A percentile compares a stretch with the other conserved stretches of the same genome.
Conservation (phyloP, 129 eudicot species). For the Chrysanthemum makinoi region DNA sequence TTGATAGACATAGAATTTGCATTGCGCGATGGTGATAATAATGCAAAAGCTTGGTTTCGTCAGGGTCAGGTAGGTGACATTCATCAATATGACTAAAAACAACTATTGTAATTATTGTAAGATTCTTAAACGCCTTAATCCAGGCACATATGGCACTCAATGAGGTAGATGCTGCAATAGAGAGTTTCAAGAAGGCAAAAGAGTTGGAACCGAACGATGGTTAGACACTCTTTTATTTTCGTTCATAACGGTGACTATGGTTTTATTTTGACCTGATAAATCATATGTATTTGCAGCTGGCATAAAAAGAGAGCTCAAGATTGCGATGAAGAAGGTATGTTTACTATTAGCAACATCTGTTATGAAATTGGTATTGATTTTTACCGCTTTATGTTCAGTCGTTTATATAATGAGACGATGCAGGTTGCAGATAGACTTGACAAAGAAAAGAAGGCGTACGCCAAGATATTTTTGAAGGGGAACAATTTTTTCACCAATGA, state of each 20-base stretch:
- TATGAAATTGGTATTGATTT: not conserved
- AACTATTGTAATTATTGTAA: not conserved
- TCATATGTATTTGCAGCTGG: constrained; percentile 50
- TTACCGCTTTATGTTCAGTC: too few species aligned
- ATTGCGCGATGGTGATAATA: constrained; percentile 75
- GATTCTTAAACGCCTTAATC: not conserved
- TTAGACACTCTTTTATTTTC: constrained; percentile 26
- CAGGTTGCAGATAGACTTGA: constrained; percentile 64
- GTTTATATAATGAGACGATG: not conserved
- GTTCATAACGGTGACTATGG: not conserved
- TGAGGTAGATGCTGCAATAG: constrained; percentile 86
- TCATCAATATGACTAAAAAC: constrained; percentile 9
- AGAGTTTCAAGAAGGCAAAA: constrained; percentile 79
- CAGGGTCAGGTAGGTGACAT: constrained; percentile 84
- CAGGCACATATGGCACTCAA: constrained; percentile 93
- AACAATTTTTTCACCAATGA: constrained; percentile 10
- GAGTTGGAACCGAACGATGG: constrained; percentile 91
- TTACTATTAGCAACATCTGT: not conserved
- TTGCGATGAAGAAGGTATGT: constrained; percentile 61
- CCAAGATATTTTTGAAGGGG: constrained; percentile 43
- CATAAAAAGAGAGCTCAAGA: constrained; percentile 67
- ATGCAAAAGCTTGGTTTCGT: constrained; percentile 92
- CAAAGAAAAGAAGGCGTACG: constrained; percentile 65
- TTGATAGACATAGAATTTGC: constrained; percentile 84
- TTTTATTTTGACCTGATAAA: not conserved